Conservation (phyloP, 192 early-diverging fungal genomes). For the Mortierella claussenii region DNA sequence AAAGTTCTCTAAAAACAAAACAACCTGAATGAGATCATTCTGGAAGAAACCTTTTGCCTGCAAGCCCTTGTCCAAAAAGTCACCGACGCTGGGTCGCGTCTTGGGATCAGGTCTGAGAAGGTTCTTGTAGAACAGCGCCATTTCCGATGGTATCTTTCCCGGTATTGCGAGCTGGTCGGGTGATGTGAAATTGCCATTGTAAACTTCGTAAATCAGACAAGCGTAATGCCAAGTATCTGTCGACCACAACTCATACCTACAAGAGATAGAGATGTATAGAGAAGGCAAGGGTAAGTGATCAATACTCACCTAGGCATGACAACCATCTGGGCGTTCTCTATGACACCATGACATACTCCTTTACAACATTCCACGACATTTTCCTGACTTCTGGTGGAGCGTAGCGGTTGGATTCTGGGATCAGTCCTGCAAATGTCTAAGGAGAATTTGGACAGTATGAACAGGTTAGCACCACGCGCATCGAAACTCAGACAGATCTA, state of each 20-base stretch:
- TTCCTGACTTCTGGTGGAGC: constrained; percentile 77
- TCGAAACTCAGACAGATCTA: too few species aligned
- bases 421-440: constrained; percentile 70
- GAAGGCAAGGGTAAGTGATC: background rate
- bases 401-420: constrained; percentile 76
- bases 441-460: too few species aligned
- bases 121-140: constrained; percentile 69
- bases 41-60: constrained; percentile 78
- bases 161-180: constrained; percentile 60
- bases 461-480: too few species aligned
- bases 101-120: constrained; percentile 71
- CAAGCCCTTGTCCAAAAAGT: constrained; percentile 76
- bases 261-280: background rate
- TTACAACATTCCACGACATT: constrained; percentile 66
- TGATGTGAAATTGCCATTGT: constrained; percentile 70
- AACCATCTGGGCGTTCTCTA: too few species aligned
- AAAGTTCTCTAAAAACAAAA: constrained; percentile 91
- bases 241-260: constrained; percentile 59
- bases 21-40: constrained; percentile 84
- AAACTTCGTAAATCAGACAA: constrained; percentile 84
- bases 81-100: constrained; percentile 68
- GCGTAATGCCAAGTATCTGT: constrained; percentile 89
- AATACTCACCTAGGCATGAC: background rate
- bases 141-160: constrained; percentile 69
- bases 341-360: constrained; percentile 60